Conservation (phyloP, 2,329 filamentous ascomycete species). For the Onygenales sp. region DNA sequence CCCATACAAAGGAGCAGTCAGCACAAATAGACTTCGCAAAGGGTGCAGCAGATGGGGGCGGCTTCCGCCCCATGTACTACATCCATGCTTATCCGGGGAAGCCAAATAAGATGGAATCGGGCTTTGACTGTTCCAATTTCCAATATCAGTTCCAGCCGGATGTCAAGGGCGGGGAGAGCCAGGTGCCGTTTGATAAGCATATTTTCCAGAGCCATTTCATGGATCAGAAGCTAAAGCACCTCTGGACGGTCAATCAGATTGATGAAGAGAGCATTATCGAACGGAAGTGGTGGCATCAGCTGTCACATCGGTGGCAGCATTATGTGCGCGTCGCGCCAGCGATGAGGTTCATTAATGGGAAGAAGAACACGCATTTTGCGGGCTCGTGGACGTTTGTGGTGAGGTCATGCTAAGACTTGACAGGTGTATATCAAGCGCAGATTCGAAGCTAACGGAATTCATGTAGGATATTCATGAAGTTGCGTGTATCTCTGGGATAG, state of each 20-base stretch:
- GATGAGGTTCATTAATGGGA: constrained; percentile 63
- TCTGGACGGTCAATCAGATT: constrained; percentile 51
- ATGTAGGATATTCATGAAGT: constrained; percentile 50
- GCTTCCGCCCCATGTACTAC: constrained; percentile 52
- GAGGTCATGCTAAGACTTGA: constrained; percentile 16
- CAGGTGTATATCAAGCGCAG: neutral
- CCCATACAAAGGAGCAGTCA: constrained; percentile 31
- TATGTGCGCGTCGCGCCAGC: constrained; percentile 56
- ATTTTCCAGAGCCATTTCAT: constrained; percentile 61
- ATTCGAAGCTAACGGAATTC: neutral
- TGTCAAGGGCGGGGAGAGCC: constrained; percentile 16
- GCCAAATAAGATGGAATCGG: constrained; percentile 49
- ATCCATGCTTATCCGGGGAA: constrained; percentile 48
- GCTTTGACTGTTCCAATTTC: constrained; percentile 67
- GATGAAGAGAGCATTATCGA: constrained; percentile 47
- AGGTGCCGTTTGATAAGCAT: constrained; percentile 45
- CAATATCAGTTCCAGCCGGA: constrained; percentile 57
- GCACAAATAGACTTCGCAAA: constrained; percentile 40
- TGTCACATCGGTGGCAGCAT: constrained; percentile 52
- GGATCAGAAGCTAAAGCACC: constrained; percentile 45
- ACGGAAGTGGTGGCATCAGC: constrained; percentile 54
- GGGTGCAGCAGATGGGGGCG: constrained; percentile 29
- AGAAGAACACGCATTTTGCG: constrained; percentile 53
- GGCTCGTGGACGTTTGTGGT: constrained; percentile 62
- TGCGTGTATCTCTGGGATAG: constrained; percentile 61